Percentiles rank a stretch among this genome's conserved stretches.
Conservation (phyloP, 441 rosid genomes). For the Jatropha podagrica region DNA sequence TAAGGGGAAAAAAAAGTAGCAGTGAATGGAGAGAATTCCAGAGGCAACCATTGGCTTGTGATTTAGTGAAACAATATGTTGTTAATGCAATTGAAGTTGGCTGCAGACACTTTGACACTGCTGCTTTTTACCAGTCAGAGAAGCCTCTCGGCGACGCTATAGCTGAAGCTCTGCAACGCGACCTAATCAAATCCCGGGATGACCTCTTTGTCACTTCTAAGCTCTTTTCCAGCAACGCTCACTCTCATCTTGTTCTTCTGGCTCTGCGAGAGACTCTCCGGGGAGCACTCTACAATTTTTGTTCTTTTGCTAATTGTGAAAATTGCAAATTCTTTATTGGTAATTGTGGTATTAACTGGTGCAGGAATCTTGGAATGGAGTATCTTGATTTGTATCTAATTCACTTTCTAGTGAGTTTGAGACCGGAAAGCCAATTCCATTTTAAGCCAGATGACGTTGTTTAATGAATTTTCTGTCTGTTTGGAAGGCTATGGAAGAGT, state of each 20-base stretch:
- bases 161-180: conserved; percentile 23
- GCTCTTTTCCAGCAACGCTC: conserved; percentile 19
- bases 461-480: conserved; percentile 24
- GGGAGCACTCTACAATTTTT: neutral
- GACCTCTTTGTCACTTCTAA: conserved; percentile 39
- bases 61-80: neutral
- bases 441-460: neutral
- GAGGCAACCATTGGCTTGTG: neutral
- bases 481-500: conserved; percentile 49
- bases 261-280: conserved; percentile 6
- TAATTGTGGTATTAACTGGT: neutral
- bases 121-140: conserved; percentile 25
- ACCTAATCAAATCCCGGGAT: conserved; percentile 25
- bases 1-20: too few relatives aligned
- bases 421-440: neutral
- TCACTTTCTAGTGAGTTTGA: conserved; percentile 48
- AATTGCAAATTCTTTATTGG: too few relatives aligned
- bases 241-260: neutral
- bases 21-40: too few relatives aligned
- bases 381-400: conserved; percentile 54
- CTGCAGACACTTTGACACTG: conserved; percentile 34
- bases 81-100: conserved; percentile 22
- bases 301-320: neutral
- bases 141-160: conserved; percentile 34
- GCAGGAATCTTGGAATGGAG: conserved; percentile 48